These are phyloP conservation scores for Apiospora sp. DNA, from an alignment of 2,329 filamentous ascomycete species.

Conservation along the genomic window DNA sequence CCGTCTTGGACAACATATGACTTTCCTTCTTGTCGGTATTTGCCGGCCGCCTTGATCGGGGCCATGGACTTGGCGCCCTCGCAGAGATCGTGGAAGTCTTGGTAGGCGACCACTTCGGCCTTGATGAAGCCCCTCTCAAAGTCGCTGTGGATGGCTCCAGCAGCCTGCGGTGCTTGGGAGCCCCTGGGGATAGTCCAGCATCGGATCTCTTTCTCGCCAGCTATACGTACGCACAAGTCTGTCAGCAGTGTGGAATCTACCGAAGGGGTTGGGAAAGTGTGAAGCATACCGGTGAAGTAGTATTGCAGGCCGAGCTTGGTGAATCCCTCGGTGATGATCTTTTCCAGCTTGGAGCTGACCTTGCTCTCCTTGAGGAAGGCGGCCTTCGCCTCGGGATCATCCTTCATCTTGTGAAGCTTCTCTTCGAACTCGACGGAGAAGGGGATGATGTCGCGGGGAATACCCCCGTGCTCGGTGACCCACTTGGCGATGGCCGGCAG, in stretches of 20 bases:
- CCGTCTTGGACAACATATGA: conserved; percentile 54
- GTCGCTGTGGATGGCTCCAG: conserved; percentile 51
- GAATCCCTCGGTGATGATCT: conserved; percentile 54
- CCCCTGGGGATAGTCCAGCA: conserved; percentile 53
- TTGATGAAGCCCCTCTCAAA: conserved; percentile 56
- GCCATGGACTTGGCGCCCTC: conserved; percentile 53
- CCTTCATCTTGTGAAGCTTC: conserved; percentile 49
- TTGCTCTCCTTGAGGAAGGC: conserved; percentile 50
- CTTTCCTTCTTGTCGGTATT: conserved; percentile 54
- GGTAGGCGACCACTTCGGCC: conserved; percentile 54
- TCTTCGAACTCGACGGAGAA: conserved; percentile 56
- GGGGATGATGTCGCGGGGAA: conserved; percentile 50
- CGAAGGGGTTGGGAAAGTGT: not conserved
- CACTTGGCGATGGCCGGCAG: conserved; percentile 53
- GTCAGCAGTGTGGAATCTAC: conserved; percentile 22
- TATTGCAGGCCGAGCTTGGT: conserved; percentile 54
- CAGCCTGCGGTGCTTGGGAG: conserved; percentile 50
- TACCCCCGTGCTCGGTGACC: conserved; percentile 53
- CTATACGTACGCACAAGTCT: conserved; percentile 30
- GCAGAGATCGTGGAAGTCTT: conserved; percentile 54
- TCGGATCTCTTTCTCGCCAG: conserved; percentile 54
- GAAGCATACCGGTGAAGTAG: conserved; percentile 49
- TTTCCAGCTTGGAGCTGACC: conserved; percentile 50
- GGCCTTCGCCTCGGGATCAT: conserved; percentile 45
- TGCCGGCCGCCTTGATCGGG: conserved; percentile 54